phyloP scores from a whole-genome alignment of 208 protist genomes.

The Trypanosoma melophagium region DNA sequence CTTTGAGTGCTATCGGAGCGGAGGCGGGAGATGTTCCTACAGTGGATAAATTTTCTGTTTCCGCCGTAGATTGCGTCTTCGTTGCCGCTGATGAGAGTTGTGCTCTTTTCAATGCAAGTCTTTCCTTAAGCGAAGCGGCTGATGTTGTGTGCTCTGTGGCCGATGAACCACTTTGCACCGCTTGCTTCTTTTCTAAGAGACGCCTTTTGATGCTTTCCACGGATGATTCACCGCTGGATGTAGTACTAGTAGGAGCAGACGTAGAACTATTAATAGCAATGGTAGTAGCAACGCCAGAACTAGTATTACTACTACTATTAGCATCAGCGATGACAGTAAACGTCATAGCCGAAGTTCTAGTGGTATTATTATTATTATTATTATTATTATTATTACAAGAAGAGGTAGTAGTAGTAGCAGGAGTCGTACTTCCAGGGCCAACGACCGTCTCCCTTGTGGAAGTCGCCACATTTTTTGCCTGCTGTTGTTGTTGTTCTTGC shows the following conservation, averaged over 20 bases:
- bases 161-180: slow-evolving; percentile 5
- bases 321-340: no score
- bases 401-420: not conserved
- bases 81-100: slow-evolving; percentile 12
- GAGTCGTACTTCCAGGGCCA: not conserved
- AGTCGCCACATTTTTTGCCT: not conserved
- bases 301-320: no score
- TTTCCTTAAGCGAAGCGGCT: slow-evolving; percentile 26
- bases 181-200: slow-evolving; percentile 47
- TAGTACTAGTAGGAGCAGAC: slow-evolving; percentile 5
- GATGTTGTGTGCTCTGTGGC: slow-evolving; percentile 1
- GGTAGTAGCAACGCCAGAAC: no score
- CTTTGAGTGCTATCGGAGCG: slow-evolving; percentile 5
- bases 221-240: slow-evolving; percentile 11
- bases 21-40: not conserved
- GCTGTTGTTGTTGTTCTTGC: slow-evolving; percentile 4
- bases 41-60: not conserved
- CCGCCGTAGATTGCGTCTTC: slow-evolving; percentile 1
- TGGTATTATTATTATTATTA: no score
- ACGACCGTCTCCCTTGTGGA: not conserved
- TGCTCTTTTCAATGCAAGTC: slow-evolving; percentile 32
- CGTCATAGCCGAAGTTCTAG: no score
- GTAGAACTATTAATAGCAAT: no score
- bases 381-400: not conserved
- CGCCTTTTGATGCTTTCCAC: slow-evolving; percentile 46